A percentile compares a stretch with the other conserved stretches of the same genome.
phyloP scores from a whole-genome alignment of 1,284 basidiomycete species.

The Tausonia pullulans region DNA sequence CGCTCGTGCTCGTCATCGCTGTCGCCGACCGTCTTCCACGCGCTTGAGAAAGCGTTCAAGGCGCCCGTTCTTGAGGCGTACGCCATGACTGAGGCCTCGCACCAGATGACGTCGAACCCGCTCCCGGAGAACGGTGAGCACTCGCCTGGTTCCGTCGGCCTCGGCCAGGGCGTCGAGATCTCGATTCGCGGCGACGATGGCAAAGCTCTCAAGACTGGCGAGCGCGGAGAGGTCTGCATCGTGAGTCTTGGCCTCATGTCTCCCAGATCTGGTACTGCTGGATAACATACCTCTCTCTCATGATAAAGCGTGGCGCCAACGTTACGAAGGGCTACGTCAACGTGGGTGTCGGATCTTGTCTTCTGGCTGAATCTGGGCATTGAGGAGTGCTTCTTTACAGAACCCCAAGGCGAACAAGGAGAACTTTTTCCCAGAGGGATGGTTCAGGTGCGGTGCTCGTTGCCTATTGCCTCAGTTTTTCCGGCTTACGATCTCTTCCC shows the following conservation, averaged over 20 bases:
- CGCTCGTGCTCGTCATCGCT: conserved; percentile 40
- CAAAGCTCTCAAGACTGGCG: conserved; percentile 30
- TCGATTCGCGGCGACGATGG: conserved; percentile 35
- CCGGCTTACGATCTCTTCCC: not conserved
- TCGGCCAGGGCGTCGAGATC: conserved; percentile 39
- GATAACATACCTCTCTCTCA: not conserved
- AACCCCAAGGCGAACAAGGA: conserved; percentile 35
- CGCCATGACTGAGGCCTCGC: conserved; percentile 36
- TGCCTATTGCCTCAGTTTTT: not conserved
- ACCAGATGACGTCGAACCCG: conserved; percentile 34
- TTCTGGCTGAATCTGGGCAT: conserved; percentile 23
- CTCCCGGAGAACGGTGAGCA: conserved; percentile 25
- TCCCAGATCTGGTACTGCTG: too few species aligned
- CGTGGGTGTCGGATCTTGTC: too few species aligned
- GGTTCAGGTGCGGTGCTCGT: conserved; percentile 26
- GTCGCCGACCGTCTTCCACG: conserved; percentile 35
- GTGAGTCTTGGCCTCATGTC: not conserved
- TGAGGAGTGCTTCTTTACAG: conserved; percentile 24
- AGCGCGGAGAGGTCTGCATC: conserved; percentile 39
- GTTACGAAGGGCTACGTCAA: conserved; percentile 33
- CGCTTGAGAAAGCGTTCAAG: conserved; percentile 37
- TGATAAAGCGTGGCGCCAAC: conserved; percentile 32
- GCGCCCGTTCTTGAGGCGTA: conserved; percentile 42
- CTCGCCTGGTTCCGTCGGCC: conserved; percentile 39
- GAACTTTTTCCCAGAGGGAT: conserved; percentile 33